These are phyloP conservation scores for Gossypium stocksii DNA, from an alignment of 345 rosid genomes.

Conservation along the genomic window DNA sequence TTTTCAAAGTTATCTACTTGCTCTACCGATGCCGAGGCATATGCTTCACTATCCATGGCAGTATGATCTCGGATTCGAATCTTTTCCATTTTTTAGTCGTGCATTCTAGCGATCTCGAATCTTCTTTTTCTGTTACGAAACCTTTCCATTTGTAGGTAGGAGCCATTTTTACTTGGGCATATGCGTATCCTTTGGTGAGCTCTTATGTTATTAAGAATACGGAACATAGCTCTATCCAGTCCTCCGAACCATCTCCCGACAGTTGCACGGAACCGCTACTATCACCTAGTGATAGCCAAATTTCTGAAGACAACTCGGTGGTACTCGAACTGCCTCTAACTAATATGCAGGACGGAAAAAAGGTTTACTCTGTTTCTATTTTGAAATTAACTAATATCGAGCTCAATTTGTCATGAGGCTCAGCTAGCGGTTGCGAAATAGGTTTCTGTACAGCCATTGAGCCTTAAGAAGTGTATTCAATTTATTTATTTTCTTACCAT, in stretches of 20 bases:
- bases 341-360: not conserved
- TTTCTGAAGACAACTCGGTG: constrained; percentile 6
- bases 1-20: constrained; percentile 51
- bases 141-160: constrained; percentile 37
- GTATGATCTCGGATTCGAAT: constrained; percentile 35
- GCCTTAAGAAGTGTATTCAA: no score
- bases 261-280: constrained; percentile 43
- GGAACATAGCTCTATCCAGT: constrained; percentile 4
- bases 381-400: no score
- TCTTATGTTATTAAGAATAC: constrained; percentile 23
- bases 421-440: no score
- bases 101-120: not conserved
- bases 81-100: not conserved
- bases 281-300: constrained; percentile 17
- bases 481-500: no score
- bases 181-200: constrained; percentile 48
- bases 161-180: constrained; percentile 58
- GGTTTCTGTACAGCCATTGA: no score
- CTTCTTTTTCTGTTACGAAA: not conserved
- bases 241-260: constrained; percentile 20
- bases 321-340: constrained; percentile 14
- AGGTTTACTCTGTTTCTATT: constrained; percentile 18
- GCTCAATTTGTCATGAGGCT: not conserved
- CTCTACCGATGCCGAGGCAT: constrained; percentile 45
- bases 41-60: constrained; percentile 49